Conservation (phyloP, 2,329 filamentous ascomycete species). For the Colletotrichum euphorbiae region DNA sequence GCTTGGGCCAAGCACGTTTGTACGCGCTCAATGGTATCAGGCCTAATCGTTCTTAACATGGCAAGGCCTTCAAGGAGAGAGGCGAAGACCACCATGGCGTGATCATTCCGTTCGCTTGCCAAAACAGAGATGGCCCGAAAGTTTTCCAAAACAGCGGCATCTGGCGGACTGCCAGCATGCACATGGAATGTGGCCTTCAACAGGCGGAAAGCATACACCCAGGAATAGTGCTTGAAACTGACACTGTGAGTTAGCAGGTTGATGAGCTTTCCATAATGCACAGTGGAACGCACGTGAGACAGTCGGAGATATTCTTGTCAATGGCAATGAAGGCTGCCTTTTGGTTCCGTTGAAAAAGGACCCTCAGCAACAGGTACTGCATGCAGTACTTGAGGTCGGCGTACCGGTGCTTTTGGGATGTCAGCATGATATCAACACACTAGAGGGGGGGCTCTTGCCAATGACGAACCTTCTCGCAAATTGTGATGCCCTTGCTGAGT, state of each 20-base stretch:
- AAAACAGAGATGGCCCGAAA: slow-evolving; percentile 71
- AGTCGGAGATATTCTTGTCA: slow-evolving; percentile 76
- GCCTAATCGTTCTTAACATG: slow-evolving; percentile 72
- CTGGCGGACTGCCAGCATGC: slow-evolving; percentile 69
- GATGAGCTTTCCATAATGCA: not conserved
- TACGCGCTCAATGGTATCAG: slow-evolving; percentile 76
- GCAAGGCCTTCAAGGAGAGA: slow-evolving; percentile 77
- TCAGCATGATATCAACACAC: slow-evolving; percentile 37
- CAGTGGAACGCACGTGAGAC: slow-evolving; percentile 67
- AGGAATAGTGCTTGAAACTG: slow-evolving; percentile 74
- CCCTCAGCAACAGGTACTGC: slow-evolving; percentile 77
- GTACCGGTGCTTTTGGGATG: slow-evolving; percentile 60
- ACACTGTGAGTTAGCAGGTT: slow-evolving; percentile 16
- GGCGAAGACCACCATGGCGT: slow-evolving; percentile 73
- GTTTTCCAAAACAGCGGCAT: slow-evolving; percentile 75
- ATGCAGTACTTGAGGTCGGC: slow-evolving; percentile 81
- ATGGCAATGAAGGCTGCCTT: slow-evolving; percentile 79
- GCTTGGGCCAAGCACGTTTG: slow-evolving; percentile 81
- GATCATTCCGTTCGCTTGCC: slow-evolving; percentile 71
- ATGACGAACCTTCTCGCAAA: slow-evolving; percentile 71
- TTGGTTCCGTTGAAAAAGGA: slow-evolving; percentile 76
- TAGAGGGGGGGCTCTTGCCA: not conserved
- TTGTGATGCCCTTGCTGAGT: slow-evolving; percentile 76
- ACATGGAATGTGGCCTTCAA: slow-evolving; percentile 77
- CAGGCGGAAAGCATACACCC: slow-evolving; percentile 83